Conservation (phyloP, 352 stramenopile genomes). For the Globisporangium polare region DNA sequence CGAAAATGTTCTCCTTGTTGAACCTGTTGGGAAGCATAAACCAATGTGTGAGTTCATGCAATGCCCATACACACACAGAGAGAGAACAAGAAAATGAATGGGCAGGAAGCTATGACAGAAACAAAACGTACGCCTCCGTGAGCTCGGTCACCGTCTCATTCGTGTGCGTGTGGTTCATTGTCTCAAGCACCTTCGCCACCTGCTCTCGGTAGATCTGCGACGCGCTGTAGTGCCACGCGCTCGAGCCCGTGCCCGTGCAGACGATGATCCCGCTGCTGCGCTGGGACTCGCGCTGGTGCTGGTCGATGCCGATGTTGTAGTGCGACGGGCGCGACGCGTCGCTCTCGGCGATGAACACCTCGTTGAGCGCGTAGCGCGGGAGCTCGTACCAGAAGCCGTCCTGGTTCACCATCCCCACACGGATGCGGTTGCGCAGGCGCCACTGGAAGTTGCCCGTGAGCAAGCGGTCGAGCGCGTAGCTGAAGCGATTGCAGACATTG, state of each 20-base stretch:
- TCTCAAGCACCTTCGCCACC: conserved; percentile 74
- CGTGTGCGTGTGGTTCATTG: conserved; percentile 85
- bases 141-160: conserved; percentile 87
- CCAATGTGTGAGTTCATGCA: not conserved
- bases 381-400: conserved; percentile 87
- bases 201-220: conserved; percentile 86
- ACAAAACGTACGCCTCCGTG: conserved; percentile 65
- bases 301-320: conserved; percentile 88
- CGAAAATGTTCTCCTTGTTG: conserved; percentile 84
- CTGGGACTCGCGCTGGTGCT: conserved; percentile 85
- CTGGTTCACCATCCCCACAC: conserved; percentile 87
- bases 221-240: conserved; percentile 85
- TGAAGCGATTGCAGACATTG: conserved; percentile 71
- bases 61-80: not conserved
- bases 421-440: conserved; percentile 78
- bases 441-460: conserved; percentile 75
- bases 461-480: conserved; percentile 58
- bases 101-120: not conserved
- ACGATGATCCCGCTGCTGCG: conserved; percentile 87
- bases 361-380: conserved; percentile 81
- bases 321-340: conserved; percentile 81
- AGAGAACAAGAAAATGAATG: not conserved
- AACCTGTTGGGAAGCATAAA: conserved; percentile 38
- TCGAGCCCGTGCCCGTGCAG: conserved; percentile 85
- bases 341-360: conserved; percentile 88